Conservation (phyloP, 2,329 filamentous ascomycete species). For the Cladosporium sp. region DNA sequence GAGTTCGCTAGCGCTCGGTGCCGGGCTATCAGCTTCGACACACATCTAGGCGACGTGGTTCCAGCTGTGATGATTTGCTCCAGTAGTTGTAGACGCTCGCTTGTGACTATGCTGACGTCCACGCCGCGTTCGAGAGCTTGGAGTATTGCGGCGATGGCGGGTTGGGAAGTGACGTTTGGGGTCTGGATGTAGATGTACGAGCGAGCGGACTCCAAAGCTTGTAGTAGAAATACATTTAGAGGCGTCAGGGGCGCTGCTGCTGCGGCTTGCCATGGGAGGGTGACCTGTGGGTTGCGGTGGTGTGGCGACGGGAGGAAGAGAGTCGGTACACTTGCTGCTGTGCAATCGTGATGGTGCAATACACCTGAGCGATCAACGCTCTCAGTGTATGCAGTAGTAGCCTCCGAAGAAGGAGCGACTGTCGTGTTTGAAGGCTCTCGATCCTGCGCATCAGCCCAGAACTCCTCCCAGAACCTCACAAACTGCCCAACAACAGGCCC, state of each 20-base stretch:
- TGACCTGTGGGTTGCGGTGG: constrained; percentile 66
- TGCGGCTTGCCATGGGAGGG: constrained; percentile 52
- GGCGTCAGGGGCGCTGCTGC: constrained; percentile 60
- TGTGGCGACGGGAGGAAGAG: constrained; percentile 71
- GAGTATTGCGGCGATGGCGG: constrained; percentile 63
- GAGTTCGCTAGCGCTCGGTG: constrained; percentile 44
- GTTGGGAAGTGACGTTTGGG: constrained; percentile 71
- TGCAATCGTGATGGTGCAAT: background rate
- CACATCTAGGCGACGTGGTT: constrained; percentile 67
- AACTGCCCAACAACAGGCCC: constrained; percentile 65
- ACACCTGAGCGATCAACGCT: background rate
- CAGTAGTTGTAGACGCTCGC: constrained; percentile 49
- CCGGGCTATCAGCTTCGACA: constrained; percentile 59
- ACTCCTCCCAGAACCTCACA: constrained; percentile 63
- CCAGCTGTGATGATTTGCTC: constrained; percentile 81
- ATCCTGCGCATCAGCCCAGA: constrained; percentile 58
- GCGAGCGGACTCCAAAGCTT: constrained; percentile 59
- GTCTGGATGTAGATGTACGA: constrained; percentile 68
- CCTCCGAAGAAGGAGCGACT: background rate
- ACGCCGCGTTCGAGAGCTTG: constrained; percentile 66
- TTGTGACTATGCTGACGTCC: constrained; percentile 52
- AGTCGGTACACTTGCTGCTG: background rate
- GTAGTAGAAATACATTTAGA: constrained; percentile 65
- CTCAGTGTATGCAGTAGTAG: background rate
- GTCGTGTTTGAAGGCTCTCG: background rate